Evolutionary conservation across 352 stramenopile species (phyloP).

Genomic region (Phytophthora nicotianae): DNA sequence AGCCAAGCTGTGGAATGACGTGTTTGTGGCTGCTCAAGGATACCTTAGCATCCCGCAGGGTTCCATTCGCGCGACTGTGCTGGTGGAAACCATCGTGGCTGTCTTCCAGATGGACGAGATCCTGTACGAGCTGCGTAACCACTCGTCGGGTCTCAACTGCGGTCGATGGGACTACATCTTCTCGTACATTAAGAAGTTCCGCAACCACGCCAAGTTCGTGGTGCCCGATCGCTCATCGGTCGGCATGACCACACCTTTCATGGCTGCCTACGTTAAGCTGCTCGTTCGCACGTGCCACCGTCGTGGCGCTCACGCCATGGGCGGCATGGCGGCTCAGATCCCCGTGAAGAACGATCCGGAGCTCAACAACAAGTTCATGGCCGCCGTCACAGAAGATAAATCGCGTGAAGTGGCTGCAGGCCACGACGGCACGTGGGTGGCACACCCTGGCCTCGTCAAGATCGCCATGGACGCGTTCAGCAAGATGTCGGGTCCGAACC

Average conservation of each 20-base stretch:
- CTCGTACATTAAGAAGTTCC: slow-evolving; percentile 97
- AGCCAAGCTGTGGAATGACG: slow-evolving; percentile 96
- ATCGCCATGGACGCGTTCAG: slow-evolving; percentile 95
- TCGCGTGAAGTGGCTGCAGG: slow-evolving; percentile 89
- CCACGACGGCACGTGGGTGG: slow-evolving; percentile 97
- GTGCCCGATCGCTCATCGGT: slow-evolving; percentile 93
- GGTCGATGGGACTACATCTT: slow-evolving; percentile 98
- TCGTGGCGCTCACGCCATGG: slow-evolving; percentile 95
- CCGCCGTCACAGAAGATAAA: slow-evolving; percentile 92
- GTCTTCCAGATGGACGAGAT: slow-evolving; percentile 98
- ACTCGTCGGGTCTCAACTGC: slow-evolving; percentile 97
- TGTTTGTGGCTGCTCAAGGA: slow-evolving; percentile 93
- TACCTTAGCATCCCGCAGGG: slow-evolving; percentile 92
- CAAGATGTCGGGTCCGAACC: slow-evolving; percentile 93
- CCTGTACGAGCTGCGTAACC: slow-evolving; percentile 94
- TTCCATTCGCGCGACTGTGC: slow-evolving; percentile 92
- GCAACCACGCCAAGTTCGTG: slow-evolving; percentile 91
- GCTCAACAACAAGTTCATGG: slow-evolving; percentile 91
- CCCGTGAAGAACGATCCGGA: slow-evolving; percentile 93
- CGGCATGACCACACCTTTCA: slow-evolving; percentile 95
- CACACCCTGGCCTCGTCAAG: slow-evolving; percentile 93
- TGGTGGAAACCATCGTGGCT: slow-evolving; percentile 97
- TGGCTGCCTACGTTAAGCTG: slow-evolving; percentile 95
- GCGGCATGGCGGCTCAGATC: slow-evolving; percentile 97
- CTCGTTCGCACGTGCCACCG: slow-evolving; percentile 96